A percentile compares a stretch with the other conserved stretches of the same genome.
These are phyloP conservation scores for Ajuga reptans DNA, from an alignment of 305 asterid genomes.

Conservation along the genomic window DNA sequence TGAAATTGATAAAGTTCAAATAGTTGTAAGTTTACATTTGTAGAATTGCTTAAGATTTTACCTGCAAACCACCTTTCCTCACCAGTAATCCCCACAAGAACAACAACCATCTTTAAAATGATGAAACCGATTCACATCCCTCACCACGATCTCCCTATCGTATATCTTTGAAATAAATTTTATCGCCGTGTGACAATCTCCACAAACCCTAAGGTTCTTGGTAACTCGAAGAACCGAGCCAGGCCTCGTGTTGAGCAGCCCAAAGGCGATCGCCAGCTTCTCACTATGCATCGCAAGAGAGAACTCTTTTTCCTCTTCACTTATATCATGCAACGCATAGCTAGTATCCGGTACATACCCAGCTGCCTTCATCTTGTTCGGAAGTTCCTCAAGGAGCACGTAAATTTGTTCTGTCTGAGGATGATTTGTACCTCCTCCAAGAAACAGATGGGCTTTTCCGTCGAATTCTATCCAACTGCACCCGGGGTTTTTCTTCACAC, in stretches of 20 bases:
- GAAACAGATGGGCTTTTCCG: constrained; percentile 47
- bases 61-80: no score
- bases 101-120: constrained; percentile 58
- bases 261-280: constrained; percentile 74
- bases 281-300: constrained; percentile 54
- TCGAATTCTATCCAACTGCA: constrained; percentile 67
- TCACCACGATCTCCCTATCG: constrained; percentile 56
- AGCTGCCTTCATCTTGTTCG: constrained; percentile 50
- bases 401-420: constrained; percentile 38
- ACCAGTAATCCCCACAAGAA: constrained; percentile 78
- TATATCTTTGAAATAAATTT: constrained; percentile 50
- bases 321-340: constrained; percentile 60
- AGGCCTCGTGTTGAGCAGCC: constrained; percentile 47
- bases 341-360: constrained; percentile 64
- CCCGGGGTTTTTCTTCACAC: constrained; percentile 64
- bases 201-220: constrained; percentile 73
- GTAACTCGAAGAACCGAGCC: constrained; percentile 49
- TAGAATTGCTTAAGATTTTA: no score
- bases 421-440: constrained; percentile 47
- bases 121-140: constrained; percentile 76
- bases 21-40: no score
- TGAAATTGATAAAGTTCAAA: no score
- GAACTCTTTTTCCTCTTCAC: constrained; percentile 66
- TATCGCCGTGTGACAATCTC: constrained; percentile 63
- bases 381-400: constrained; percentile 44